Conservation (phyloP, 345 rosid species). For the Excoecaria cochinchinensis region DNA sequence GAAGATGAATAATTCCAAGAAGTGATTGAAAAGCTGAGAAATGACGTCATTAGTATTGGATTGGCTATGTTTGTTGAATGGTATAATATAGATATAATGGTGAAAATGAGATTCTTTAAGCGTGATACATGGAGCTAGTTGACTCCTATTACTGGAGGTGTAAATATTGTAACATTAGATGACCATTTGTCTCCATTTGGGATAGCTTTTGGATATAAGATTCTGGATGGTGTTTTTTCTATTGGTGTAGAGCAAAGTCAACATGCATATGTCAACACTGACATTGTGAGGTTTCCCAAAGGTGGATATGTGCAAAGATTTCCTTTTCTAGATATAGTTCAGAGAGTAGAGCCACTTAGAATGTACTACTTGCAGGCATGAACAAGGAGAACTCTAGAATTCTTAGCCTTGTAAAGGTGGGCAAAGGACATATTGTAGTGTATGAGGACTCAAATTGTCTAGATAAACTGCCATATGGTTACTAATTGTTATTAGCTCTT, state of each 20-base stretch:
- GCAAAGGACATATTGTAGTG: constrained; percentile 79
- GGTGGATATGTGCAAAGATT: constrained; percentile 85
- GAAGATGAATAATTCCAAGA: constrained; percentile 93
- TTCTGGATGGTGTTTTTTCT: constrained; percentile 86
- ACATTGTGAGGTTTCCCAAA: constrained; percentile 84
- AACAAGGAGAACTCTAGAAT: constrained; percentile 74
- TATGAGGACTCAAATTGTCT: constrained; percentile 97
- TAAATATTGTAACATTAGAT: constrained; percentile 87
- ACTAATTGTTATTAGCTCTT: constrained; percentile 95
- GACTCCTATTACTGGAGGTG: constrained; percentile 99
- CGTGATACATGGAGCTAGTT: constrained; percentile 98
- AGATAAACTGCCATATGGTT: constrained; percentile 98
- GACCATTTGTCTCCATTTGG: constrained; percentile 91
- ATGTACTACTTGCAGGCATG: constrained; percentile 56
- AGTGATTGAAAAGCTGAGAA: constrained; percentile 83
- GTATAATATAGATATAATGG: constrained; percentile 97
- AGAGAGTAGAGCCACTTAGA: constrained; percentile 95
- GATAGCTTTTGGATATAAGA: constrained; percentile 95
- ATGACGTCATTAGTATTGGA: constrained; percentile 74
- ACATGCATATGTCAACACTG: constrained; percentile 95
- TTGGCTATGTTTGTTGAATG: constrained; percentile 90
- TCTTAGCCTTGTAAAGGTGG: constrained; percentile 74
- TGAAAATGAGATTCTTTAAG: constrained; percentile 97
- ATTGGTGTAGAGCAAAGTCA: constrained; percentile 93
- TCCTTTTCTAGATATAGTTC: constrained; percentile 90